Evolutionary conservation across 2,329 filamentous ascomycete genomes (phyloP).

Genomic region (Nothophoma quercina): DNA sequence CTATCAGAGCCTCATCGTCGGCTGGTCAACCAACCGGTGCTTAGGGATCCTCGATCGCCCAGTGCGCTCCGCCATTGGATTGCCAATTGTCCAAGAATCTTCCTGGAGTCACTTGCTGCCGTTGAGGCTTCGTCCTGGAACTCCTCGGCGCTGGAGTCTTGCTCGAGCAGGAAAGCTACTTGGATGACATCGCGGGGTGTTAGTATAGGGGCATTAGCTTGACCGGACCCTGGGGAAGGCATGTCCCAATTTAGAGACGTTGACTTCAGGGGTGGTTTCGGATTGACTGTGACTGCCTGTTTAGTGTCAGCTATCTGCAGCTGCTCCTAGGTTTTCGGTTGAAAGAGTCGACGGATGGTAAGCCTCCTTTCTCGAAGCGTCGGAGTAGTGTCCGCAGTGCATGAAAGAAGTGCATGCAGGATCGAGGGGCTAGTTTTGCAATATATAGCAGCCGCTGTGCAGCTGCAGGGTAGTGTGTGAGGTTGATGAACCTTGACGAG

Average conservation of each 20-base stretch:
- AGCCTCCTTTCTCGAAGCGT: slow-evolving; percentile 8
- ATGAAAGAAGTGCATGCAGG: slow-evolving; percentile 15
- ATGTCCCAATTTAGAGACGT: slow-evolving; percentile 64
- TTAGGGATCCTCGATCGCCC: slow-evolving; percentile 87
- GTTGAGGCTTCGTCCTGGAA: slow-evolving; percentile 50
- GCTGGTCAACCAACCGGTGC: slow-evolving; percentile 76
- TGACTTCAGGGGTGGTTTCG: slow-evolving; percentile 62
- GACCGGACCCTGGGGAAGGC: slow-evolving; percentile 40
- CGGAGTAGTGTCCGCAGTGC: slow-evolving; percentile 23
- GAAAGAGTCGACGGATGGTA: slow-evolving; percentile 11
- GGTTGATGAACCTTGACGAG: slow-evolving; percentile 17
- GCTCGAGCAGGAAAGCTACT: slow-evolving; percentile 68
- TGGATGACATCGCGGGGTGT: slow-evolving; percentile 70
- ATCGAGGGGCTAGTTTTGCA: slow-evolving; percentile 18
- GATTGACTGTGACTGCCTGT: slow-evolving; percentile 54
- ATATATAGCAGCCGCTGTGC: slow-evolving; percentile 3
- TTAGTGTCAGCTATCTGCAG: slow-evolving; percentile 12
- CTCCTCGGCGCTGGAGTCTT: slow-evolving; percentile 57
- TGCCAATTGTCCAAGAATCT: slow-evolving; percentile 79
- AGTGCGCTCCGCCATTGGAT: slow-evolving; percentile 90
- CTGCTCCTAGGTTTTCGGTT: not conserved
- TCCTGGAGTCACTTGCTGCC: slow-evolving; percentile 51
- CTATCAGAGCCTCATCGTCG: slow-evolving; percentile 37
- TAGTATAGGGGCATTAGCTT: slow-evolving; percentile 56
- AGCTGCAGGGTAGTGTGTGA: slow-evolving; percentile 16